These are phyloP conservation scores for Stentor roeselii DNA, from an alignment of 73 alveolate species.

Conservation along the genomic window DNA sequence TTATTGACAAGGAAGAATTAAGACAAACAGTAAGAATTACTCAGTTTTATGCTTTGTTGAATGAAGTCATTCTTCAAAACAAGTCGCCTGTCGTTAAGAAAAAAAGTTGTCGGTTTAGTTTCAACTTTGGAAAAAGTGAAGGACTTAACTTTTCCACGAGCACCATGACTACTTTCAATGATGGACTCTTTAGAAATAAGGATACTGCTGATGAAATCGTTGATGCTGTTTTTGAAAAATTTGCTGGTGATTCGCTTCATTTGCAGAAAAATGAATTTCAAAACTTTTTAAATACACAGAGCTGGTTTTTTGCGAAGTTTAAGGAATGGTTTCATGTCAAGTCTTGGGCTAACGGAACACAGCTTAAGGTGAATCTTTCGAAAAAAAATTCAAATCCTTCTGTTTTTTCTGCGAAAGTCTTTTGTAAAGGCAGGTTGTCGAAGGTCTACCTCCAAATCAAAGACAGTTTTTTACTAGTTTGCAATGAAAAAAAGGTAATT, in stretches of 20 bases:
- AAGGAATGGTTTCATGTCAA: background rate
- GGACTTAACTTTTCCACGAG: background rate
- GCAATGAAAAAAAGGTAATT: background rate
- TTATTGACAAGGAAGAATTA: background rate
- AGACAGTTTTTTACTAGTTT: background rate
- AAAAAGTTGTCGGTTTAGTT: background rate
- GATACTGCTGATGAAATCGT: background rate
- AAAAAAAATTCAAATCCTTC: background rate
- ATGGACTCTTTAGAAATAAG: too few species aligned
- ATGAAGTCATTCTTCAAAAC: background rate
- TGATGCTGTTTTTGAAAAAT: background rate
- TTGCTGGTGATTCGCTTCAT: background rate
- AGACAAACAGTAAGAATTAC: background rate
- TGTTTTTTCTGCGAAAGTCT: background rate
- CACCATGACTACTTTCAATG: background rate
- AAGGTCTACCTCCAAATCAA: background rate
- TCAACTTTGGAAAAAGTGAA: background rate
- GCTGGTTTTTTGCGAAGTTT: background rate
- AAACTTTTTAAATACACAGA: background rate
- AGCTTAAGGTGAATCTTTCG: background rate
- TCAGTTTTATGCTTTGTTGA: background rate
- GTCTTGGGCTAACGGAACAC: background rate
- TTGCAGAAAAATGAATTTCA: background rate
- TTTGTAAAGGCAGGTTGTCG: background rate
- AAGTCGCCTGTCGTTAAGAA: background rate